Evolutionary conservation across 179 eudicot genomes (phyloP), one percentile per base, ranked within the genome.

Genomic region (Drosera spatulata): DNA sequence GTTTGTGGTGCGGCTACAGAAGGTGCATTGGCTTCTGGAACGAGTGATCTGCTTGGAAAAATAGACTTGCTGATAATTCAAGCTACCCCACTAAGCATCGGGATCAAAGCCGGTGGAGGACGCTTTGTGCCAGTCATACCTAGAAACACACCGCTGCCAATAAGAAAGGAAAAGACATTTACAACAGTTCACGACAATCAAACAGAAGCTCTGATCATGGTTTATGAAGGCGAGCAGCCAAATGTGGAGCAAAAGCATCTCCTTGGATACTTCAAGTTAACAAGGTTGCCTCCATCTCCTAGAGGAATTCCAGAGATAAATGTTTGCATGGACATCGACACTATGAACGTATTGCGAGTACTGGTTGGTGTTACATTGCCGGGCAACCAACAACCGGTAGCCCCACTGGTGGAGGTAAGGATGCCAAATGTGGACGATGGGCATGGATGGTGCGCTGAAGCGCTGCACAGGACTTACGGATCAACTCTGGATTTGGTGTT

Each of bases 381-480:
- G 0, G 96, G 94, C 2, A 75, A 39, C 43, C 76, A 71, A 39
- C 58, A 61, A 10, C 82, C 85, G 4, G 81, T 72, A 65, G 52
- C 59, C 54, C 90, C 97, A 1, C 69, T 78, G 14, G 83, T 87
- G 84, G 96, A 91, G 71, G 97, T 87, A 9, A 77, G 94, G 64
- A 91, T 91, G 97, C 97, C 96, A 2, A 87, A 82, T 4, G 83
- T 88, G 22, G 96, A 91, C 63, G 94, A 85, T 59, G 94, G 96
- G 2, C 91, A 87, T 66, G 97, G 90, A 1, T 87, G 93, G 94
- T 85, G 91, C 52, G 91, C 84, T 48, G 85, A 83, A 61, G 97
- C 96, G 61, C 73, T 91, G 44, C 46, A 69, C 50, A 64, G 66
- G 39, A 72, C 77, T 55, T 81, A 83, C 49, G 94, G 85, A 5